A percentile compares a stretch with the other conserved stretches of the same genome.
phyloP scores from a whole-genome alignment of 345 rosid genomes.

The Boechera retrofracta region DNA sequence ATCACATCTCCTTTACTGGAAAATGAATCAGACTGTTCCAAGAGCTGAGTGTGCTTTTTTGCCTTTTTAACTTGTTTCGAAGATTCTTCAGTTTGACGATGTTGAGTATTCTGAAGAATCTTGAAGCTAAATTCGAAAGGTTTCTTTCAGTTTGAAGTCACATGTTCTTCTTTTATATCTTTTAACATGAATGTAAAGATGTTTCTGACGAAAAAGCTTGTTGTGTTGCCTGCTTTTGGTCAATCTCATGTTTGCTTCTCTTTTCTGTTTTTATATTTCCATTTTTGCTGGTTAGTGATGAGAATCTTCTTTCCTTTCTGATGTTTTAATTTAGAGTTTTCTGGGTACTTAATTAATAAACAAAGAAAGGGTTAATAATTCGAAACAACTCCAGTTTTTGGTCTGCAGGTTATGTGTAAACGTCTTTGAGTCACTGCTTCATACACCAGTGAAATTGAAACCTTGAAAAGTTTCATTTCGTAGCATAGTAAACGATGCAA shows the following conservation, averaged over 20 bases:
- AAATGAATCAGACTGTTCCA: not conserved
- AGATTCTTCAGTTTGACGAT: not conserved
- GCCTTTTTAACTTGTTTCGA: not conserved
- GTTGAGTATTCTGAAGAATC: not conserved
- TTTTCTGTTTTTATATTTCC: not conserved
- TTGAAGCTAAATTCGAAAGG: not conserved
- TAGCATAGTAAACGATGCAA: not conserved
- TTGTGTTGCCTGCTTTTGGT: constrained; percentile 2
- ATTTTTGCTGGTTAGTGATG: not conserved
- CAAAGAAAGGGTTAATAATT: not conserved
- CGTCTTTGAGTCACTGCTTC: not conserved
- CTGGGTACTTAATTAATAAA: not conserved
- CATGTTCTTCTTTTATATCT: not conserved
- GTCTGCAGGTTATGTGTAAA: not conserved
- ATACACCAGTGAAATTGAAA: not conserved
- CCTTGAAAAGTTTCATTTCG: not conserved
- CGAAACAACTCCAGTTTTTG: not conserved
- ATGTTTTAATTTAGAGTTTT: not conserved
- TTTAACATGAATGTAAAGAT: not conserved
- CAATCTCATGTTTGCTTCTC: not conserved
- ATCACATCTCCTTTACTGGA: not conserved
- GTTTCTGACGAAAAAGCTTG: not conserved
- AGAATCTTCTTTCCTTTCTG: not conserved
- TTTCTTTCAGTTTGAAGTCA: not conserved
- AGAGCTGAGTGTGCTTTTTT: not conserved